Evolutionary conservation across 352 stramenopile genomes (phyloP).

Genomic region (Aphanomyces astaci): DNA sequence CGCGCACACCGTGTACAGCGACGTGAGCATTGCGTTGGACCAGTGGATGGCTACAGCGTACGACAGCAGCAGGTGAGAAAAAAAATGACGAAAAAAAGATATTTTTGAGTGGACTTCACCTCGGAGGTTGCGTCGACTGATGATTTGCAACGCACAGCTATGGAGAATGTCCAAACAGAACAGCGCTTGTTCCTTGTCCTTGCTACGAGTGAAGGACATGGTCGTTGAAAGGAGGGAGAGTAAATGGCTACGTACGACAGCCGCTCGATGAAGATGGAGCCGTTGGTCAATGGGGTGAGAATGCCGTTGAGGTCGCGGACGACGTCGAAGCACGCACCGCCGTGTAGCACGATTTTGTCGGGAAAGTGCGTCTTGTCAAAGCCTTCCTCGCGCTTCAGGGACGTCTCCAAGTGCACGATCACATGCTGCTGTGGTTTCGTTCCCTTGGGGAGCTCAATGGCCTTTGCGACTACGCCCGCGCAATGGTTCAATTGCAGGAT

Average conservation of each 20-base stretch:
- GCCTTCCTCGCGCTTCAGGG: conserved; percentile 9
- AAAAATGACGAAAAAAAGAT: no score
- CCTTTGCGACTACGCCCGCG: neutral
- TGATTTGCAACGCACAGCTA: conserved; percentile 56
- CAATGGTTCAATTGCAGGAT: neutral
- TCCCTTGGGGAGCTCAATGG: neutral
- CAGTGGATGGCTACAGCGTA: conserved; percentile 69
- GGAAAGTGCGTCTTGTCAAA: conserved; percentile 32
- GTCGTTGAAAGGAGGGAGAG: neutral
- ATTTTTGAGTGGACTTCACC: conserved; percentile 24
- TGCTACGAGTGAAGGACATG: no score
- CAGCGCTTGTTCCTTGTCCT: conserved; percentile 59
- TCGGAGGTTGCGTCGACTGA: conserved; percentile 72
- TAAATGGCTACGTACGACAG: conserved; percentile 47
- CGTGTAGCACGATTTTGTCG: conserved; percentile 55
- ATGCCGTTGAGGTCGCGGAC: conserved; percentile 37
- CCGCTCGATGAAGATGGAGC: conserved; percentile 71
- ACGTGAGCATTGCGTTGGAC: conserved; percentile 64
- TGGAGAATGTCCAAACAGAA: conserved; percentile 68
- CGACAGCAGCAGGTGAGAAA: no score
- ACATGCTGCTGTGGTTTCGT: neutral
- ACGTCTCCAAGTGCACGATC: conserved; percentile 16
- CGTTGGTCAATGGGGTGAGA: conserved; percentile 50
- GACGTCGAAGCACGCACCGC: conserved; percentile 65
- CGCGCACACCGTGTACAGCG: conserved; percentile 75